Conservation (phyloP, 2,329 filamentous ascomycete species). For the Aspergillus novoparasiticus region DNA sequence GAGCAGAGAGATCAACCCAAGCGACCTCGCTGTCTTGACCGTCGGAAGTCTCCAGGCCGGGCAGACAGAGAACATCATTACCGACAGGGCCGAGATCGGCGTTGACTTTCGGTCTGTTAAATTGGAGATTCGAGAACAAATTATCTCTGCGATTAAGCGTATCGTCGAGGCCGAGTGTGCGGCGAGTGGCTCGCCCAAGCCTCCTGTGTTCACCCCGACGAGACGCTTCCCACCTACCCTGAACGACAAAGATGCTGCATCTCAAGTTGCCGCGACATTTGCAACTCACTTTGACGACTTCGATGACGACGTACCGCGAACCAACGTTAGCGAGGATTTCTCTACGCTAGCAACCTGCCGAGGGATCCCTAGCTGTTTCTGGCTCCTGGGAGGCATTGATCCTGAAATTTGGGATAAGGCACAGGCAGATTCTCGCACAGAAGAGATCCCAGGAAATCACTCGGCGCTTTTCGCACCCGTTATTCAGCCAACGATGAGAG, state of each 20-base stretch:
- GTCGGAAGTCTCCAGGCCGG: constrained; percentile 62
- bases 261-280: constrained; percentile 50
- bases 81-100: constrained; percentile 56
- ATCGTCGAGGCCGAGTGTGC: constrained; percentile 60
- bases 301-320: constrained; percentile 32
- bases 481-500: constrained; percentile 60
- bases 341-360: constrained; percentile 55
- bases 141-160: constrained; percentile 52
- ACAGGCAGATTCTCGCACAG: constrained; percentile 45
- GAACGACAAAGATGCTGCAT: constrained; percentile 53
- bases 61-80: constrained; percentile 63
- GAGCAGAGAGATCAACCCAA: constrained; percentile 55
- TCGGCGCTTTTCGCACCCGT: constrained; percentile 61
- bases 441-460: constrained; percentile 62
- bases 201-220: constrained; percentile 51
- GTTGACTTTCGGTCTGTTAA: constrained; percentile 57
- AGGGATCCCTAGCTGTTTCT: constrained; percentile 57
- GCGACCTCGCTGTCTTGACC: constrained; percentile 59
- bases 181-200: constrained; percentile 53
- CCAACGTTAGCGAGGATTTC: constrained; percentile 60
- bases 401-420: constrained; percentile 53
- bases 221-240: constrained; percentile 56
- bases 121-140: constrained; percentile 48
- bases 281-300: constrained; percentile 49
- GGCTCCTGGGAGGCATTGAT: constrained; percentile 59